A percentile compares a stretch with the other conserved stretches of the same genome.
Conservation (phyloP, 2,329 filamentous ascomycete genomes). For the Alternaria ethzedia region DNA sequence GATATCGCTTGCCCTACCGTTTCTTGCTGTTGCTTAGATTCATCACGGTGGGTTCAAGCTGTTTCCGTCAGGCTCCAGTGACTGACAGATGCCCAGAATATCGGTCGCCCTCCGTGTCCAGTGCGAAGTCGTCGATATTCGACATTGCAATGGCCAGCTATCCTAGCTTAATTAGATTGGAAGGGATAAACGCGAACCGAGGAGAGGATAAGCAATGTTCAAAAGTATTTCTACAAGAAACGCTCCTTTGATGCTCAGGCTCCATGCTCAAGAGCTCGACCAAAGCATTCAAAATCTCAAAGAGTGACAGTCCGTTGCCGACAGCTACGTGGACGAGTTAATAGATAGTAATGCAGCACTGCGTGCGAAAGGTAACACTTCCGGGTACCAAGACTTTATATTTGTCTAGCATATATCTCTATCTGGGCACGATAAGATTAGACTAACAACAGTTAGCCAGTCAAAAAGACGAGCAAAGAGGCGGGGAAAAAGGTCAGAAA, state of each 20-base stretch:
- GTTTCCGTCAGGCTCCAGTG: not conserved
- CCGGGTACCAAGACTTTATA: not conserved
- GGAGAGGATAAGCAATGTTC: not conserved
- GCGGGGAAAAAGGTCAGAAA: not conserved
- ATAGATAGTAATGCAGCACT: not conserved
- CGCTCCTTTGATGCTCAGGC: not conserved
- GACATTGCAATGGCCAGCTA: not conserved
- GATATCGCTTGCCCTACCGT: slow-evolving; percentile 16
- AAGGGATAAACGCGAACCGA: not conserved
- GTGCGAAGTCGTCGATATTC: not conserved
- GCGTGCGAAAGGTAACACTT: not conserved
- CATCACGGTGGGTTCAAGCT: not conserved
- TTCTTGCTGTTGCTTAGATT: slow-evolving; percentile 7
- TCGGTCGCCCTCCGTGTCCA: not conserved
- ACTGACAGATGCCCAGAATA: not conserved
- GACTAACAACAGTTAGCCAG: not conserved
- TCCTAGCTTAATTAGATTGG: not conserved
- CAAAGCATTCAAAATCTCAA: not conserved
- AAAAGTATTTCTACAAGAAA: not conserved
- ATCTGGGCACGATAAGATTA: not conserved
- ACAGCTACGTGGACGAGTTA: not conserved
- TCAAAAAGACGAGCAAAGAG: not conserved
- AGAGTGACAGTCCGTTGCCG: not conserved
- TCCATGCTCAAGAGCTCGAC: not conserved
- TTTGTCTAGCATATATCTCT: not conserved